Base-by-base conservation (phyloP, 2,329 filamentous ascomycete genomes). In the Aureobasidium leucospermi region DNA sequence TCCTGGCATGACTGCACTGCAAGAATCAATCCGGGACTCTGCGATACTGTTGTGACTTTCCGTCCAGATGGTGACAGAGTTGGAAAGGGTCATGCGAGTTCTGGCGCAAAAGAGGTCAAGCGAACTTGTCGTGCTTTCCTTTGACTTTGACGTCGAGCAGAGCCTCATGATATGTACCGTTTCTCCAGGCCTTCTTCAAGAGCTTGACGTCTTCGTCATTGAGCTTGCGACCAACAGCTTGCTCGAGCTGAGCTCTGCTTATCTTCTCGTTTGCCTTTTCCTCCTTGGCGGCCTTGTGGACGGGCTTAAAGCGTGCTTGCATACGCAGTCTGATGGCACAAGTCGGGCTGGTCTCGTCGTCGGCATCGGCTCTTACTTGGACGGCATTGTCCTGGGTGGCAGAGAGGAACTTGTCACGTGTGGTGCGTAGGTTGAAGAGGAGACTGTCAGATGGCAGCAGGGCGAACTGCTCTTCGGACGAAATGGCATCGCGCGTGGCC, bases 221-320 rank as follows among this genome's bases (percentile, higher is more conserved):
- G 57, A 96, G 73, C 60, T 78, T 80, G 62, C 91, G 77, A 1
- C 92, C 92, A 0, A 87, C 90, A 3, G 88, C 85, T 47, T 85
- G 85, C 75, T 96, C 92, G 48, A 96, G 59, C 74, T 96, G 90
- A 68, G 87, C 87, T 63, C 89, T 81, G 68, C 86, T 93, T 60
- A 99, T 89, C 77, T 93, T 96, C 67, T 93, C 86, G 65, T 82
- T 81, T 0, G 89, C 88, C 76, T 88, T 94, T 64, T 90, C 88
- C 70, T 92, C 90, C 75, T 92, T 95, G 0, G 81, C 83, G 9
- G 87, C 87, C 73, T 87, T 89, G 47, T 94, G 74, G 63, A 83
- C 82, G 8, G 93, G 92, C 78, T 96, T 96, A 78, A 96, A 97
- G 53, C 89, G 81, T 23, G 93, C 90, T 76, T 97, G 93, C 92